Percentiles rank a stretch among this genome's conserved stretches.
phyloP scores from a whole-genome alignment of 768 basidiomycete species.

The Pleurotus salmoneostramineus region DNA sequence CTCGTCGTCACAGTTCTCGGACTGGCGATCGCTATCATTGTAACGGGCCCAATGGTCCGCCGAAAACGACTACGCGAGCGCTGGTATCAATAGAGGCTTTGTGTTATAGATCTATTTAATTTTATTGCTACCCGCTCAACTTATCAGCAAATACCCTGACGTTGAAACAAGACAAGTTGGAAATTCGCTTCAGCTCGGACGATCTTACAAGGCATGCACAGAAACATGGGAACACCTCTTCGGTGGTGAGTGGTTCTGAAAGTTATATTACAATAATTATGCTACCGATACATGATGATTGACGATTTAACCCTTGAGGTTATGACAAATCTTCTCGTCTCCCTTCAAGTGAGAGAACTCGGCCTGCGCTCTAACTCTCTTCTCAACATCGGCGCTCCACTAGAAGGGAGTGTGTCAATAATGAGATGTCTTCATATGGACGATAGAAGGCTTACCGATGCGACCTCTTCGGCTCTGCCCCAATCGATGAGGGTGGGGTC shows the following conservation, averaged over 20 bases:
- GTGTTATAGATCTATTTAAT: no score
- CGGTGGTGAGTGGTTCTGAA: no score
- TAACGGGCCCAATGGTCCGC: conserved; percentile 79
- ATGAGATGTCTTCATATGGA: background rate
- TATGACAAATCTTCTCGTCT: background rate
- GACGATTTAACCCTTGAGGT: background rate
- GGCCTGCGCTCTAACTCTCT: background rate
- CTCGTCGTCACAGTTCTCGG: conserved; percentile 78
- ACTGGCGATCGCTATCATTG: conserved; percentile 68
- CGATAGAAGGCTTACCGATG: background rate
- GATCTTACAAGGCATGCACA: no score
- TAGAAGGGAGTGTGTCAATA: background rate
- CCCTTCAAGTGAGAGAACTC: conserved; percentile 1
- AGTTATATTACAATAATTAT: no score
- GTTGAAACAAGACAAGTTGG: no score
- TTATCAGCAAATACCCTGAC: no score
- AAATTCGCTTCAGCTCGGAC: no score
- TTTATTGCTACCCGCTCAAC: no score
- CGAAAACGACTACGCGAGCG: conserved; percentile 62
- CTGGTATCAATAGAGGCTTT: conserved; percentile 56
- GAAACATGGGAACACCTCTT: no score
- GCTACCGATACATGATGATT: no score
- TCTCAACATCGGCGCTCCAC: background rate
- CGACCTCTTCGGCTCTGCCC: background rate
- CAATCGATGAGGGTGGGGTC: background rate